Evolutionary conservation across 129 eudicot species (phyloP).

Genomic region (Scalesia atractyloides): DNA sequence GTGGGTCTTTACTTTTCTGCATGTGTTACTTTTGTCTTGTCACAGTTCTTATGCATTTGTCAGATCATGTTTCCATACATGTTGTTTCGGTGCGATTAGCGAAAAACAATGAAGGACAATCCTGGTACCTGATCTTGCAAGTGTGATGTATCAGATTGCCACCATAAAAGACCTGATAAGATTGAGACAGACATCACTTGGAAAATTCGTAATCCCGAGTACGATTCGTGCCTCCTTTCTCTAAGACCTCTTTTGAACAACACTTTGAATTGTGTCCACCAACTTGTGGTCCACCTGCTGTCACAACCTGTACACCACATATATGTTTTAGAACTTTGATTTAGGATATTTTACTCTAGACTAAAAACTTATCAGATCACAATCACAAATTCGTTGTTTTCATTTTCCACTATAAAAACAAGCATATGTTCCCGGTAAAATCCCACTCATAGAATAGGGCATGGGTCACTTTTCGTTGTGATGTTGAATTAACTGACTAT

Average conservation of each 20-base stretch:
- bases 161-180: conserved; percentile 91
- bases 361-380: conserved; percentile 15
- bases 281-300: conserved; percentile 68
- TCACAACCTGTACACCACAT: conserved; percentile 53
- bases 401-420: too few relatives aligned
- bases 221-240: conserved; percentile 85
- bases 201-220: conserved; percentile 74
- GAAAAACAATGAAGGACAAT: conserved; percentile 14
- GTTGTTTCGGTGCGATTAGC: too few relatives aligned
- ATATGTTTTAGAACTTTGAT: conserved; percentile 9
- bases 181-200: conserved; percentile 93
- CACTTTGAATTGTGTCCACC: conserved; percentile 94
- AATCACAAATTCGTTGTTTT: neutral
- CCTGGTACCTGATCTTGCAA: conserved; percentile 85
- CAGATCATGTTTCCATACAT: too few relatives aligned
- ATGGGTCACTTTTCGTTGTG: conserved; percentile 22
- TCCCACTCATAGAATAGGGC: too few relatives aligned
- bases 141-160: conserved; percentile 80
- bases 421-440: too few relatives aligned
- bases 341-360: conserved; percentile 7
- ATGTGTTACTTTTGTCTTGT: too few relatives aligned
- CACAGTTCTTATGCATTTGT: too few relatives aligned
- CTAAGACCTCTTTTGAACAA: conserved; percentile 77
- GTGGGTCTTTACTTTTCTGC: too few relatives aligned
- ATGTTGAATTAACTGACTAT: conserved; percentile 15